Base-by-base conservation (phyloP, 805 yeast genomes). In the Naumovozyma dairenensis region DNA sequence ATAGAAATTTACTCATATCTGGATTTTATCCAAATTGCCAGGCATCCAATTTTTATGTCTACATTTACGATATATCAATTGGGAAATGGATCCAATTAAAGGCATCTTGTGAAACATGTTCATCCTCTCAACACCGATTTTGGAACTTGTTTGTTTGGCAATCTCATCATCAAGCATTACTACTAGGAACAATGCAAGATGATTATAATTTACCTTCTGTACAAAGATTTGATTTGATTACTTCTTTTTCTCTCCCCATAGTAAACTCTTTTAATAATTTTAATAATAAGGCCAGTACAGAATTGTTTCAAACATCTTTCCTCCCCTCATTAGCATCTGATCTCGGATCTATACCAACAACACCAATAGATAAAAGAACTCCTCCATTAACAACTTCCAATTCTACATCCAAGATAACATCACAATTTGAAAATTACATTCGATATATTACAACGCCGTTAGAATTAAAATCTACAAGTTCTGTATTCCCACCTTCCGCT, bases 401-500 rank as follows among this genome's bases (percentile, higher is more conserved):
- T 32, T 31, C 29, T 28, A 21, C 45, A 6, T 38, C 50, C 13
- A 40, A 38, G 21, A 19, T 47, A 3, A 46, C 52, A 2, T 46
- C 55, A 5, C 54, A 53, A 29, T 81, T 80, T 50, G 80, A 72
- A 33, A 83, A 74, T 21, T 82, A 81, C 47, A 78, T 83, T 13
- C 75, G 77, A 44, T 80, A 80, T 52, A 74, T 79, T 18, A 83
- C 87, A 0, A 89, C 89, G 1, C 74, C 76, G 19, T 63, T 73
- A 6, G 77, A 74, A 37, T 68, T 77, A 44, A 72, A 81, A 17
- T 74, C 81, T 2, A 71, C 78, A 25, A 60, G 76, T 29, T 74
- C 86, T 1, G 80, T 78, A 0, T 77, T 81, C 45, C 84, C 87
- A 2, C 76, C 84, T 1, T 74, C 79, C 35, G 86, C 92, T 0